A percentile compares a stretch with the other conserved stretches of the same genome.
phyloP scores from a whole-genome alignment of 2,329 filamentous ascomycete species.

The Seiridium unicorne region DNA sequence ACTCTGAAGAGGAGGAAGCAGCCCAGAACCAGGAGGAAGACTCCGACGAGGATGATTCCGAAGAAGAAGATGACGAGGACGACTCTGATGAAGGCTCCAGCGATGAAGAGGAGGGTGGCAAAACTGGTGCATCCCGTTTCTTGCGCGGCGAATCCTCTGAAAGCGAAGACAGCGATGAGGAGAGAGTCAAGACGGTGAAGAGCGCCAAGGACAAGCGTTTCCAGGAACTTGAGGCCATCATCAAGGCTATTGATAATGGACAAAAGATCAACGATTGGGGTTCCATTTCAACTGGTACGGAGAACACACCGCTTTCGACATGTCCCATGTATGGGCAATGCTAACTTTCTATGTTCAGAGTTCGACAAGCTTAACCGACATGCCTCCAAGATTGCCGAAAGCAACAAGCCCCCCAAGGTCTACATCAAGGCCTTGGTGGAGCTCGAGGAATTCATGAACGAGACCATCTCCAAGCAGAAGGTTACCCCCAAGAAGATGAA shows the following conservation, averaged over 20 bases:
- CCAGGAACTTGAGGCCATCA: conserved; percentile 87
- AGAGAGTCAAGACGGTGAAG: conserved; percentile 83
- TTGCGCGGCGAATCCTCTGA: conserved; percentile 72
- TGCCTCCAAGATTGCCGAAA: conserved; percentile 70
- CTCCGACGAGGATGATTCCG: conserved; percentile 51
- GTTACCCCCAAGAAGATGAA: conserved; percentile 98
- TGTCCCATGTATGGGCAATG: neutral
- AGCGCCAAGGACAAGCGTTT: conserved; percentile 97
- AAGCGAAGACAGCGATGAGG: conserved; percentile 84
- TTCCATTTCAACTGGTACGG: conserved; percentile 81
- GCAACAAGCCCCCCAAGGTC: conserved; percentile 79
- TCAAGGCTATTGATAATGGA: conserved; percentile 92
- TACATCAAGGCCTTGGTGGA: conserved; percentile 94
- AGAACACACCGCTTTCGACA: neutral
- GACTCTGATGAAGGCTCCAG: conserved; percentile 55
- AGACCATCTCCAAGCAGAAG: conserved; percentile 94
- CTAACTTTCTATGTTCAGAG: conserved; percentile 50
- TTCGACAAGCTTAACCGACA: conserved; percentile 94
- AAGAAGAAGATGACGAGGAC: conserved; percentile 50
- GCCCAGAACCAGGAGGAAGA: conserved; percentile 50
- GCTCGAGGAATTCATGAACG: conserved; percentile 90
- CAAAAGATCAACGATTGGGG: conserved; percentile 98
- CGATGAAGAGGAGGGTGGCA: conserved; percentile 62
- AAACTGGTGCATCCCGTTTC: conserved; percentile 77
- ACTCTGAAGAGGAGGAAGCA: conserved; percentile 72